Base-by-base conservation (phyloP, 108 stramenopile species). In the Conticribra guillardii region DNA sequence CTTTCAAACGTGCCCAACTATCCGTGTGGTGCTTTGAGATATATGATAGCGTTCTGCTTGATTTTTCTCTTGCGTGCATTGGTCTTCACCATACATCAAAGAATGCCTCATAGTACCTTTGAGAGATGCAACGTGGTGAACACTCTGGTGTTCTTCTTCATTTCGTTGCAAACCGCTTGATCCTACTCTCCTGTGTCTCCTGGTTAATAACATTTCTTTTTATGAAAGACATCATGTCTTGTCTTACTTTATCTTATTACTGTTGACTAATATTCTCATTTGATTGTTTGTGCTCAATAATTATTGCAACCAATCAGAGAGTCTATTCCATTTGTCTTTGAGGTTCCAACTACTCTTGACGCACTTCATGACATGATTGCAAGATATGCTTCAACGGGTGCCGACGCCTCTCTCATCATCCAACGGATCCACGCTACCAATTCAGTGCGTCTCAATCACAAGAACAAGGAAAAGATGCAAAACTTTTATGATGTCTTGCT, bases 401-500 rank as follows among this genome's bases (percentile, higher is more conserved):
- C 80, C 21, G 89, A 97, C 62, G 92, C 84, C n/a, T 88, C 90
- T 2, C 64, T 80, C 2, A 86, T 97, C 58, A 87, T 96, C 44
- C 58, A 91, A 67, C 88, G 94, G 11, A 96, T 97, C 37, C 81
- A 94, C 52, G 73, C 73, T 11, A 73, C 84, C 11, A 92, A 96
- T 71, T 94, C 89, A 8, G 89, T 94, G 4, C 74, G 87, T 23
- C 80, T 98, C 26, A 90, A 95, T 73, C 87, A 90, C 46, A 70
- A 88, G 48, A 96, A 97, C 71, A 89, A 82, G 58, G 94, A 96
- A 68, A 84, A 72, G 28, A 95, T 98, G 95, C 95, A 96, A 71
- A 96, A 96, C 57, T 97, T 95, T 68, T 97, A 96, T 62, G 93
- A 94, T 53, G 93, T 98, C 0, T 85, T 97, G 47, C 67, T 97